Conservation (phyloP, 208 protist genomes). For the Crithidia acanthocephali region DNA sequence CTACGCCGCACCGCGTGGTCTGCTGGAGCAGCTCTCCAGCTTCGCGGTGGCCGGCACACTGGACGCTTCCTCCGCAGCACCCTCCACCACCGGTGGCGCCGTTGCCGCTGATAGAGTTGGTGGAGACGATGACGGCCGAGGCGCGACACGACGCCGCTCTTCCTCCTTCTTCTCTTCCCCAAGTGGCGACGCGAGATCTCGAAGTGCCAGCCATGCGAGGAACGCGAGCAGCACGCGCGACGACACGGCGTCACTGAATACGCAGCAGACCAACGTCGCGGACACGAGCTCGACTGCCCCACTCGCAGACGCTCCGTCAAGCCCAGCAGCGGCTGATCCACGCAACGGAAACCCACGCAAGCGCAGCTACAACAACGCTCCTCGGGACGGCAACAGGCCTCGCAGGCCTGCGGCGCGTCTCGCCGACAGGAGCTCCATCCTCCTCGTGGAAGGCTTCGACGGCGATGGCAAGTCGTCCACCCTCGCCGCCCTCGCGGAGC, state of each 20-base stretch:
- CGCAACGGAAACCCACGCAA: background rate
- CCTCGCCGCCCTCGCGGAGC: constrained; percentile 48
- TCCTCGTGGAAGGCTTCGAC: constrained; percentile 69
- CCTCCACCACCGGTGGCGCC: background rate
- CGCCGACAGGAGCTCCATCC: constrained; percentile 33
- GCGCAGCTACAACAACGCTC: background rate
- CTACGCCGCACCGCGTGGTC: constrained; percentile 59
- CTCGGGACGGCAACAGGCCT: background rate
- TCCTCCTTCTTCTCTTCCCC: too few relatives aligned
- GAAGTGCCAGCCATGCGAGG: background rate
- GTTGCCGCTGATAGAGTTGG: background rate
- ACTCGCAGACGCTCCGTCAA: background rate
- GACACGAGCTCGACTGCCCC: background rate
- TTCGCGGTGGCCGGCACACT: constrained; percentile 49
- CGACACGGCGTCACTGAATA: too few relatives aligned
- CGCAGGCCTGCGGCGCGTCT: constrained; percentile 3
- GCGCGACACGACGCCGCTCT: background rate
- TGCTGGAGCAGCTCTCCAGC: constrained; percentile 61
- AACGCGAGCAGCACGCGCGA: background rate
- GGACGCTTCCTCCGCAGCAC: background rate
- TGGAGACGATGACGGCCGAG: background rate
- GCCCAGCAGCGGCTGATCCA: background rate
- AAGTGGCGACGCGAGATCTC: too few relatives aligned
- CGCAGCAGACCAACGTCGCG: too few relatives aligned
- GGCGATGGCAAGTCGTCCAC: constrained; percentile 80